Percentiles rank a stretch among this genome's conserved stretches.
Evolutionary conservation across 192 early-diverging fungal genomes (phyloP).

Genomic region (Backusella psychrophila): DNA sequence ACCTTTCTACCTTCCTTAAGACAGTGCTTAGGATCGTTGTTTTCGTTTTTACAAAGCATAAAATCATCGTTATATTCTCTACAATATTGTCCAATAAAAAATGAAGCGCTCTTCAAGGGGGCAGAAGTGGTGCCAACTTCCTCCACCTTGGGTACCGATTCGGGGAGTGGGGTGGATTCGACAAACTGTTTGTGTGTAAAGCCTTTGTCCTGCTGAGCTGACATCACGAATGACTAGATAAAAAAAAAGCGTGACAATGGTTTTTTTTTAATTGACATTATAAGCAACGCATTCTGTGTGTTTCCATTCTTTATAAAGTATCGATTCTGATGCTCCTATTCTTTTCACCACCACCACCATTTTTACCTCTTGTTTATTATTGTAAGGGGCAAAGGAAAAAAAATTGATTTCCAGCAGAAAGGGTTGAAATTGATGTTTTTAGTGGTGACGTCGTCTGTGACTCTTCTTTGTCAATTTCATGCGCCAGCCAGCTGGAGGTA

Average conservation of each 20-base stretch:
- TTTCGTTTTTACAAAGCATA: conserved; percentile 95
- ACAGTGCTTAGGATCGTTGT: conserved; percentile 86
- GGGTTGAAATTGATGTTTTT: not conserved
- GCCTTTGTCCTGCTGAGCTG: conserved; percentile 14
- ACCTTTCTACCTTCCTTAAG: conserved; percentile 93
- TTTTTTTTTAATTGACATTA: not conserved
- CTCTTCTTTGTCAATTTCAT: not conserved
- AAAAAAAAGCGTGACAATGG: not conserved
- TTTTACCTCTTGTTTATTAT: conserved; percentile 4
- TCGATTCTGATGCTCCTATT: not conserved
- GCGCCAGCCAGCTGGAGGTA: not conserved
- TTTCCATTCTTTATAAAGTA: not conserved
- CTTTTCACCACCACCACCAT: not conserved
- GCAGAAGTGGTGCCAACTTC: conserved; percentile 93
- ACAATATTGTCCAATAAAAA: conserved; percentile 86
- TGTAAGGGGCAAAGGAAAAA: conserved; percentile 8
- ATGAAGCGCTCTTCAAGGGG: conserved; percentile 90
- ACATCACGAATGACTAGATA: conserved; percentile 22
- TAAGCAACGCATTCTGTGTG: not conserved
- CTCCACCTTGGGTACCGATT: conserved; percentile 65
- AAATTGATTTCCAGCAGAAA: conserved; percentile 1
- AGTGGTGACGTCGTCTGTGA: not conserved
- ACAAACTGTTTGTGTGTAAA: conserved; percentile 55
- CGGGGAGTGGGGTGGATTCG: conserved; percentile 80
- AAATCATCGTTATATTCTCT: conserved; percentile 94